Percentiles rank a stretch among this genome's conserved stretches.
These are phyloP conservation scores for Infundibulicybe gibba DNA, from an alignment of 768 basidiomycete species.

Conservation along the genomic window DNA sequence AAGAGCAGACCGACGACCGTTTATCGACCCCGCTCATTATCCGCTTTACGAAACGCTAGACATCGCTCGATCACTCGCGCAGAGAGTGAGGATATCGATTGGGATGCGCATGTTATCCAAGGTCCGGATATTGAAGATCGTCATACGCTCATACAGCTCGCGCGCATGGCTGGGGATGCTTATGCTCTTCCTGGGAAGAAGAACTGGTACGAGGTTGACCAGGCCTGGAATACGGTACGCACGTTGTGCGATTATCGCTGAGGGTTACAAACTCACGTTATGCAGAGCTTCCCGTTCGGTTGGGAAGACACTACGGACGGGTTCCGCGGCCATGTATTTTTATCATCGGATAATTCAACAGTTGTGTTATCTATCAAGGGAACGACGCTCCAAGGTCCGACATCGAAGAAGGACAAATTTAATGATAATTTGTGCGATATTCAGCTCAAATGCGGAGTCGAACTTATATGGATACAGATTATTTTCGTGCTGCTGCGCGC, in stretches of 20 bases:
- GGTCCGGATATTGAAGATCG: conserved; percentile 79
- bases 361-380: conserved; percentile 86
- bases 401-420: conserved; percentile 87
- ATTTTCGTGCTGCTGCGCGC: conserved; percentile 93
- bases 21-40: conserved; percentile 53
- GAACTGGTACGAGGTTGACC: conserved; percentile 82
- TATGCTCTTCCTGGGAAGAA: conserved; percentile 69
- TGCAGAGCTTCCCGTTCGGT: conserved; percentile 76
- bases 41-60: conserved; percentile 49
- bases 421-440: conserved; percentile 72
- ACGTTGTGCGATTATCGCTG: conserved; percentile 1
- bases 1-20: conserved; percentile 52
- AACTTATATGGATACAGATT: conserved; percentile 26
- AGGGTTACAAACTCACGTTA: conserved; percentile 1
- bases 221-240: conserved; percentile 62
- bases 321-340: conserved; percentile 88
- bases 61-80: conserved; percentile 41
- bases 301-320: conserved; percentile 69
- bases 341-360: conserved; percentile 74
- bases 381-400: conserved; percentile 81
- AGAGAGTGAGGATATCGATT: conserved; percentile 54
- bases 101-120: conserved; percentile 63
- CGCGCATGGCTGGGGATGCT: conserved; percentile 87
- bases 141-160: conserved; percentile 79
- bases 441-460: background rate